Evolutionary conservation across 1,139 yeast genomes (phyloP), one percentile per base, ranked within the genome.

Genomic region (Yamadazyma aaseri): DNA sequence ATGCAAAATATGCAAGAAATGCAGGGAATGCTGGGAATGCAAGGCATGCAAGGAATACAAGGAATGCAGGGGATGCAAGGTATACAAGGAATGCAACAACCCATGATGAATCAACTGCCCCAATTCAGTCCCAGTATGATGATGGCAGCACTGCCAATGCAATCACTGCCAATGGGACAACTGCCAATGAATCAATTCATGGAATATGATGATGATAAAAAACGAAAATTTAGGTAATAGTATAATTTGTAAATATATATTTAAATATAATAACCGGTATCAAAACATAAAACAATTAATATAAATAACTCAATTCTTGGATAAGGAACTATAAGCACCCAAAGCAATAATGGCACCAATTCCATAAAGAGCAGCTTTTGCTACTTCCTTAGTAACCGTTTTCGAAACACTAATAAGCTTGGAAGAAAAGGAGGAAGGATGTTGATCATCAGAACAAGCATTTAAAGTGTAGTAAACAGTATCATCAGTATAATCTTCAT

Each of bases 281-380:
- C 7, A 17, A 22, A 26, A 27, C 29, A 28, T 15, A 27, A 22
- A 18, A 15, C 10, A 18, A 24, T 15, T 23, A 13, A 27, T 8
- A 11, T 18, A 20, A 12, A 12, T 16, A 30, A 30, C 25, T 24
- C 32, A 7, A 30, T n/a, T 11, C 26, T 18, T 17, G 13, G 25
- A 20, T 28, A 34, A 35, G 26, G 49, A 41, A 5, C 73, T 73
- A 46, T 67, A 69, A 10, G 56, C 44, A 6, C 70, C 73, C 40
- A 70, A 57, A 2, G 70, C 72, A 11, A 62, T 42, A 26, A 69
- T 46, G 1, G 74, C 65, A 3, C 62, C 62, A 12, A 51, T 39
- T 6, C 53, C 62, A 39, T 68, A 67, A 13, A 63, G 34, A 6
- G 58, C 40, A 4, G 65, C 73, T 39, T 64, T 66, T 2, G 56